These are phyloP conservation scores for Xerocomus nothofagi DNA, from an alignment of 1,284 basidiomycete species.

Conservation along the genomic window DNA sequence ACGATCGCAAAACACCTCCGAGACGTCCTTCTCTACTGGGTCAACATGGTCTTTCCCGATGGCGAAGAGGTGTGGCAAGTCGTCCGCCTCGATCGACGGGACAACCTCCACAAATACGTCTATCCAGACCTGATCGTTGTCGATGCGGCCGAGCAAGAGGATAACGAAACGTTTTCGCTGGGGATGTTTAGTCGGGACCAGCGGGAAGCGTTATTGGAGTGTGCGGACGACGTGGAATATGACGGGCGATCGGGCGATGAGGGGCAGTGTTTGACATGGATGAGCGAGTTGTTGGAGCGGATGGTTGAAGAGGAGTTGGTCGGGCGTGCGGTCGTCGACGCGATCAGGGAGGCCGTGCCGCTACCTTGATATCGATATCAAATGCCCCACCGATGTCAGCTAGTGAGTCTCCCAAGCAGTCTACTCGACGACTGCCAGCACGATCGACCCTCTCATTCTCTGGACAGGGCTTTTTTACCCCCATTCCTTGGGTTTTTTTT, in stretches of 20 bases:
- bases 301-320: conserved; percentile 20
- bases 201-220: conserved; percentile 28
- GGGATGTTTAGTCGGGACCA: conserved; percentile 26
- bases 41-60: conserved; percentile 23
- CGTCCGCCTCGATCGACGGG: conserved; percentile 21
- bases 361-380: conserved; percentile 2
- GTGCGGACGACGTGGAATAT: conserved; percentile 29
- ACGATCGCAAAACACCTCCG: conserved; percentile 1
- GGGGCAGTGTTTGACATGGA: conserved; percentile 20
- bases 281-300: conserved; percentile 18
- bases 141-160: conserved; percentile 12
- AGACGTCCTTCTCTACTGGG: conserved; percentile 29
- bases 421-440: background rate
- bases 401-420: conserved; percentile 4
- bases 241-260: conserved; percentile 3
- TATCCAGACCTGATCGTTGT: conserved; percentile 33
- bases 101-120: conserved; percentile 17
- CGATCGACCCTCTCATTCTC: background rate
- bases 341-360: conserved; percentile 14
- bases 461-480: too few species aligned
- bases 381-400: too few species aligned
- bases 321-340: conserved; percentile 10
- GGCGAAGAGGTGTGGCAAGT: conserved; percentile 33
- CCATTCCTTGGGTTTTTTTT: too few species aligned
- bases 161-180: conserved; percentile 14